Base-by-base conservation (phyloP, 2,329 filamentous ascomycete genomes). In the Xylogone sp. region DNA sequence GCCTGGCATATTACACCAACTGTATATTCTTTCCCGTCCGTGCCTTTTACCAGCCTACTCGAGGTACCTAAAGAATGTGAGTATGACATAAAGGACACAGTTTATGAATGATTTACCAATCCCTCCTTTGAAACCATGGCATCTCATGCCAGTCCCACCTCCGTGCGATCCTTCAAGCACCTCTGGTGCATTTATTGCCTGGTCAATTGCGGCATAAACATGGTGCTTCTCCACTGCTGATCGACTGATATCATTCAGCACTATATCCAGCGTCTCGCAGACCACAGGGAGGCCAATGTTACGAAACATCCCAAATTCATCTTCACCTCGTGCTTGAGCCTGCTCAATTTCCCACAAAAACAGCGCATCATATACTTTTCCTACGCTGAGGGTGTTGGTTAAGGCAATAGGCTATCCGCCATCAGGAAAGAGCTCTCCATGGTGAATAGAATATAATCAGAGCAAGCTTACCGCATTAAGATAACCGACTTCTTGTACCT, bases 131-230 rank as follows among this genome's bases (percentile, higher is more conserved):
- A 79, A 83, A 50, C 75, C 75, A 58, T 84, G 79, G 61, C 79
- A 82, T 29, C 80, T 71, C 81, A 85, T 84, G 19, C 82, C 82
- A 1, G 81, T 83, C 18, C 83, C 83, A 27, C 83, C 83, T 2
- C 83, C 83, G 0, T 75, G 77, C 58, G 79, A 81, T 0, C 83
- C 83, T 65, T 86, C 82, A 3, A 66, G 65, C 2, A 86, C 81
- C 24, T 27, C 24, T n/a, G 45, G 24, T 1, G 70, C 65, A 1
- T 70, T 77, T 16, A 70, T 66, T 2, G 78, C 81, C 3, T 60
- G 67, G 44, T 75, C 70, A 45, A 85, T 77, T 1, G 79, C 77
- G 2, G 68, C 62, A 22, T 79, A 69, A 43, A 84, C 67, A 52
- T 83, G 77, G 50, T 75, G 65, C 0, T 79, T 71, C 21, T 69